phyloP scores from a whole-genome alignment of 768 basidiomycete genomes.

The Paxillus ammoniavirescens region DNA sequence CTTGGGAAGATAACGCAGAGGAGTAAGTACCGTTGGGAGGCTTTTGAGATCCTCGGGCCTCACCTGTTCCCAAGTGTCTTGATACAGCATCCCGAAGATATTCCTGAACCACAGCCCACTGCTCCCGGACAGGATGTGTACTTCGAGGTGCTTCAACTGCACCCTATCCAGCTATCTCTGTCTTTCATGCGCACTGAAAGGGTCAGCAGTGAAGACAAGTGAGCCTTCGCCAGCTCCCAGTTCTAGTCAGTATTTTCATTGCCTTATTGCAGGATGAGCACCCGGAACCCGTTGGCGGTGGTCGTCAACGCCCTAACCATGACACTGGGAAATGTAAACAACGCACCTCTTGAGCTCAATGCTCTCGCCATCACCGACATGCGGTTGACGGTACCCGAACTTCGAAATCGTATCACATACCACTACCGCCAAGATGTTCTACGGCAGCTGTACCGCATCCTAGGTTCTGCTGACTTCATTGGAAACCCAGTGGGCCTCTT shows the following conservation, averaged over 20 bases:
- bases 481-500: constrained; percentile 96
- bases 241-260: constrained; percentile 4
- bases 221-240: constrained; percentile 22
- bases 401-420: constrained; percentile 80
- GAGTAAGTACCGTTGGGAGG: constrained; percentile 53
- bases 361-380: constrained; percentile 93
- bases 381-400: constrained; percentile 79
- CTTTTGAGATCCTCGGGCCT: background rate
- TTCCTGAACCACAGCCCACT: constrained; percentile 69
- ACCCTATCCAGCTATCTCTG: constrained; percentile 87
- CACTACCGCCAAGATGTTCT: constrained; percentile 94
- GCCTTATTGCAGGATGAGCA: constrained; percentile 50
- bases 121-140: constrained; percentile 78
- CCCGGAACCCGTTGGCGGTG: constrained; percentile 89
- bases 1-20: constrained; percentile 76
- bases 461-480: constrained; percentile 98
- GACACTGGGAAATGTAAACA: constrained; percentile 96
- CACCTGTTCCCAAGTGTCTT: constrained; percentile 50
- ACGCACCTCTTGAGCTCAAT: constrained; percentile 92
- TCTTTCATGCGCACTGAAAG: constrained; percentile 98
- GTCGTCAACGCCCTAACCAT: constrained; percentile 94
- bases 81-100: constrained; percentile 64
- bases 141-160: constrained; percentile 93
- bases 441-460: constrained; percentile 91
- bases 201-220: constrained; percentile 93